phyloP scores from a whole-genome alignment of 2,329 filamentous ascomycete species.

The Tolypocladium amazonense region DNA sequence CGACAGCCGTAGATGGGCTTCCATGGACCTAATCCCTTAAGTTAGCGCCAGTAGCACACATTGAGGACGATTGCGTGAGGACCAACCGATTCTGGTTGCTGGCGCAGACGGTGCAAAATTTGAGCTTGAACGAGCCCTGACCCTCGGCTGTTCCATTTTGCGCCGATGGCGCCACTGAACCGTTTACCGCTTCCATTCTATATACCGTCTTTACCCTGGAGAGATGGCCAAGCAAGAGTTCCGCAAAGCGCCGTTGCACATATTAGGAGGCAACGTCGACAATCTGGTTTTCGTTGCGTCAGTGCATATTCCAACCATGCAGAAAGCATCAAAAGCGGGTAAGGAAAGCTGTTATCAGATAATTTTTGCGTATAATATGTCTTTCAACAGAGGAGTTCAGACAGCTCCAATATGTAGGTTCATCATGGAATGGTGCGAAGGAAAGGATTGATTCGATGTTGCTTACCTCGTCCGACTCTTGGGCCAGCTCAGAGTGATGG shows the following conservation, averaged over 20 bases:
- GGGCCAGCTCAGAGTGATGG: neutral
- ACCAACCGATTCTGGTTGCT: conserved; percentile 90
- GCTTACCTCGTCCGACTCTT: conserved; percentile 9
- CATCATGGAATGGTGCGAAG: conserved; percentile 28
- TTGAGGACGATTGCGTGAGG: neutral
- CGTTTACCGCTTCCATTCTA: conserved; percentile 33
- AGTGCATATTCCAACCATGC: neutral
- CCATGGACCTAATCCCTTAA: conserved; percentile 51
- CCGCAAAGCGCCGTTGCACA: conserved; percentile 8
- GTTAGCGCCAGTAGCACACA: conserved; percentile 1
- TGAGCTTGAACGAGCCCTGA: conserved; percentile 68
- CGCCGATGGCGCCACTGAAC: conserved; percentile 18
- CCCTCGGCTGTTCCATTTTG: conserved; percentile 38
- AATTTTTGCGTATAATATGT: conserved; percentile 45
- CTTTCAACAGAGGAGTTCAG: conserved; percentile 55
- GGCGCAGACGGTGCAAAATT: conserved; percentile 97
- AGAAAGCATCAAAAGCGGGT: neutral
- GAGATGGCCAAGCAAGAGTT: conserved; percentile 1
- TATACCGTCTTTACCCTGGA: conserved; percentile 3
- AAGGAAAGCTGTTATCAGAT: conserved; percentile 18
- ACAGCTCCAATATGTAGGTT: conserved; percentile 66
- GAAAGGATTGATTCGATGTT: neutral
- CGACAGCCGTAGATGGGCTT: conserved; percentile 90
- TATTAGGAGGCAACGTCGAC: conserved; percentile 4
- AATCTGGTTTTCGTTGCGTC: neutral